Base-by-base conservation (phyloP, 2,329 filamentous ascomycete species). In the Gremmenia infestans region DNA sequence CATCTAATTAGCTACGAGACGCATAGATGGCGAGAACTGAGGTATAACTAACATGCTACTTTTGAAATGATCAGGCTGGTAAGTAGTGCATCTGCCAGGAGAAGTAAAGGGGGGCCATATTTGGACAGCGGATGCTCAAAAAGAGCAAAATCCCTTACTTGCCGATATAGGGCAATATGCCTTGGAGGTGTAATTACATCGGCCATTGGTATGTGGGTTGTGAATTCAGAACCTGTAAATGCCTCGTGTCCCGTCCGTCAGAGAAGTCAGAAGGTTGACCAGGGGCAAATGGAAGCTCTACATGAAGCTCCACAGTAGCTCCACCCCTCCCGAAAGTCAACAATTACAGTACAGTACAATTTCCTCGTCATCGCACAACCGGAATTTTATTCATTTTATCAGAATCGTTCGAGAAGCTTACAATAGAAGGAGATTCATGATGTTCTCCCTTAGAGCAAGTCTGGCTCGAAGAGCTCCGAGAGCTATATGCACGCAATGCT, bases 21-120 rank as follows among this genome's bases (percentile, higher is more conserved):
- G 36, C 6, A 39, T 15, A 19, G 5, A 19, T 35, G 11, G 22
- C 36, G 23, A 7, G 11, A 28, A 17, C 19, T 45, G 12, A 47
- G 17, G 35, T 37, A 8, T 19, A 23, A 52, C 63, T 54, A 59
- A 69, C 68, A 70, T 49, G 67, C 51, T 37, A 68, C 57, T 36
- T 63, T 65, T 12, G 55, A 66, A 43, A 70, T 67, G 22, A 70
- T 63, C 17, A 63, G 50, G 43, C 62, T 64, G 22, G 58, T 64
- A 6, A 70, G 59, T n/a, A 68, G 37, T 2, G 64, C 63, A 59
- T 70, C 68, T n/a, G 56, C 53, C 1, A 69, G 50, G 1, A 70
- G 49, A 4, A 69, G 52, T 4, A 64, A 35, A 19, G 60, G 59
- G 25, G 63, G 57, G 3, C 63, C 61, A 57, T 64, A 67, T 59